Percentiles rank a stretch among this genome's conserved stretches.
phyloP scores from a whole-genome alignment of 495 filamentous ascomycete species.

The Letharia lupina region DNA sequence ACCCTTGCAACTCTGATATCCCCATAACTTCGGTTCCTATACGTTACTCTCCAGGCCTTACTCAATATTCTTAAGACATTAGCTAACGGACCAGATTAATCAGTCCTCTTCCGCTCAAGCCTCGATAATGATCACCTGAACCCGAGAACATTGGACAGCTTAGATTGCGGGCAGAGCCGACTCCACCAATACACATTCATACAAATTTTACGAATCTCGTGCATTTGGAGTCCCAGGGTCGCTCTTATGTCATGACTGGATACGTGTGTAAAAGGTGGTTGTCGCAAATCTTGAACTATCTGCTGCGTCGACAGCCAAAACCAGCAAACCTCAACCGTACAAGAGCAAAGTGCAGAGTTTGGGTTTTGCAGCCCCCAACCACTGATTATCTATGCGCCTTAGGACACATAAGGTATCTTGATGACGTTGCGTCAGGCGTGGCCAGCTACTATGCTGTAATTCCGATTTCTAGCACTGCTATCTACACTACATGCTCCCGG shows the following conservation, averaged over 20 bases:
- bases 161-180: neutral
- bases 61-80: neutral
- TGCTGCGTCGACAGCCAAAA: neutral
- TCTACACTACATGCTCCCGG: conserved; percentile 6
- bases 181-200: neutral
- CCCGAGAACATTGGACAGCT: neutral
- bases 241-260: neutral
- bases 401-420: neutral
- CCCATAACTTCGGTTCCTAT: neutral
- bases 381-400: neutral
- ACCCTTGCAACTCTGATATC: conserved; percentile 1
- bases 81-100: conserved; percentile 1
- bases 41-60: neutral
- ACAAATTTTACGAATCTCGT: neutral
- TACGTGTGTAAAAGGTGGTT: neutral
- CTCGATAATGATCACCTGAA: neutral
- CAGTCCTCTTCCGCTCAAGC: neutral
- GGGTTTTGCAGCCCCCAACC: neutral
- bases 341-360: neutral
- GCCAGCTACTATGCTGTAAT: neutral
- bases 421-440: neutral
- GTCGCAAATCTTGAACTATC: neutral
- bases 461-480: neutral
- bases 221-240: neutral
- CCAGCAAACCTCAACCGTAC: neutral